Evolutionary conservation across 208 protist genomes (phyloP), one percentile per base, ranked within the genome.

Genomic region (Paratrypanosoma confusum): DNA sequence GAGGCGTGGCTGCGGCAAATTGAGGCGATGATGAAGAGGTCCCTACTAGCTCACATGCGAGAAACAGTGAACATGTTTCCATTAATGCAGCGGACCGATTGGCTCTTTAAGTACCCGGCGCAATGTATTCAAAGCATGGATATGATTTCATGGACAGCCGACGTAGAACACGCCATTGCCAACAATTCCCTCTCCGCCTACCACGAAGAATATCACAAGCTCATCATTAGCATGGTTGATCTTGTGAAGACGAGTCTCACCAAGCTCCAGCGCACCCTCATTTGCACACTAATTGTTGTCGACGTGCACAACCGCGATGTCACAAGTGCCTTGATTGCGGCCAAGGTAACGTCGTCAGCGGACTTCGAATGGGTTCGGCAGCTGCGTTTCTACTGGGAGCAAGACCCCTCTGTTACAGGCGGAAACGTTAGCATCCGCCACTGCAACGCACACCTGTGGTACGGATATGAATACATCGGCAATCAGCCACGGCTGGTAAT

Each of bases 381-480:
- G 70, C 65, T 98, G 40, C 81, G 93, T n/a, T 96, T 94, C 68
- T 96, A 97, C 51, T 97, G 92, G 86, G 83, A 93, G 57, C 39
- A 66, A 6, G 74, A 81, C 21, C 44, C 21, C 3, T 50, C 39
- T 26, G 70, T 57, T 10, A 60, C 44, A 5, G 50, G 48, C 14
- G 41, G 36, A 13, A 92, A 86, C 45, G 71, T 91, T 21, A 81
- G 73, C 18, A 87, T 94, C 21, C 81, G 76, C 14, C 89, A 95
- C 47, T 86, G 75, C 71, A 86, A 80, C 54, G 81, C 90, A 7
- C 65, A 84, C 29, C 69, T 97, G 22, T 81, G 68, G 65, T 97
- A 95, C 70, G 91, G 90, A 17, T 97, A 96, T 57, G 94, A 98
- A 71, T 98, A 97, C 73, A 65, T 97, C 5, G 96, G 96, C 39